Conservation (phyloP, 441 rosid species). For the Gossypium armourianum region DNA sequence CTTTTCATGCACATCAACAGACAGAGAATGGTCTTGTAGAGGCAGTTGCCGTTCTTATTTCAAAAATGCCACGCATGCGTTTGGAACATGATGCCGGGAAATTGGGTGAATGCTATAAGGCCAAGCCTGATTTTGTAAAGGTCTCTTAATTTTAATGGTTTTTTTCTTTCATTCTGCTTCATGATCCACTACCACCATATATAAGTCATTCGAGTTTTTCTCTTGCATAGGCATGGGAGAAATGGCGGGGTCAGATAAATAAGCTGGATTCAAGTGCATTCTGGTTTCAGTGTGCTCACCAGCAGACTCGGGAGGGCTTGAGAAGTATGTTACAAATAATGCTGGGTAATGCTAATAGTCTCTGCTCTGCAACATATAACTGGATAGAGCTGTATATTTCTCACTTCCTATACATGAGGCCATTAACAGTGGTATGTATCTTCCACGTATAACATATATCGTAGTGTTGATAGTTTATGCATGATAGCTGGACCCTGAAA, state of each 20-base stretch:
- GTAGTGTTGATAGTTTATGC: neutral
- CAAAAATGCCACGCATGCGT: slow-evolving; percentile 85
- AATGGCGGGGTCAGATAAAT: slow-evolving; percentile 73
- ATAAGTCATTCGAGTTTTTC: slow-evolving; percentile 14
- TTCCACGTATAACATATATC: neutral
- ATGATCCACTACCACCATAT: slow-evolving; percentile 5
- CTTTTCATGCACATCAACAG: slow-evolving; percentile 32
- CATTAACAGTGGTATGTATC: slow-evolving; percentile 58
- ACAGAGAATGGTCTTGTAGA: slow-evolving; percentile 88
- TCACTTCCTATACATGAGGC: slow-evolving; percentile 64
- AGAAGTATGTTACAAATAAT: slow-evolving; percentile 72
- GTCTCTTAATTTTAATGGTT: slow-evolving; percentile 26
- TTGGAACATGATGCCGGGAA: slow-evolving; percentile 50
- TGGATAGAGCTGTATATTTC: slow-evolving; percentile 78
- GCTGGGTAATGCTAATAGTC: slow-evolving; percentile 56
- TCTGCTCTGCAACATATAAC: slow-evolving; percentile 47
- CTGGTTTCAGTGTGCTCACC: slow-evolving; percentile 81
- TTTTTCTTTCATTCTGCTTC: neutral
- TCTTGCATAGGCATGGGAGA: slow-evolving; percentile 69
- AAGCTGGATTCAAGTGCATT: slow-evolving; percentile 73
- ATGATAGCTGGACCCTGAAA: slow-evolving; percentile 11
- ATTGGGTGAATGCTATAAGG: slow-evolving; percentile 69
- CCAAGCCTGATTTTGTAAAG: slow-evolving; percentile 85
- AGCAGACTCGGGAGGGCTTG: slow-evolving; percentile 64
- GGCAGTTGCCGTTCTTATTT: slow-evolving; percentile 78